A percentile compares a stretch with the other conserved stretches of the same genome.
Conservation (phyloP, 768 basidiomycete species). For the Lactarius hatsudake region DNA sequence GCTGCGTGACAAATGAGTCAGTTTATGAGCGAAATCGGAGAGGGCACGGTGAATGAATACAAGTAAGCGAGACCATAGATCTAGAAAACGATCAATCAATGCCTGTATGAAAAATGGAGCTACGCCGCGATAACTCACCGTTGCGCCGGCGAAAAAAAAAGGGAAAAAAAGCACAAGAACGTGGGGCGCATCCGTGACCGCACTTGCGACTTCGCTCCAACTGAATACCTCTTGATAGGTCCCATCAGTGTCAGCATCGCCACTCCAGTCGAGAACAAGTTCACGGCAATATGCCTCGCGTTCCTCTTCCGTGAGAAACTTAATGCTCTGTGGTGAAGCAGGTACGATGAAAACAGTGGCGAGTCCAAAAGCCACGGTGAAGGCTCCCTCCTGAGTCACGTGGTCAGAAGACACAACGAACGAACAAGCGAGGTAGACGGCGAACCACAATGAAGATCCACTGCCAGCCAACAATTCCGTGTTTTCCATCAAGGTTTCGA, state of each 20-base stretch:
- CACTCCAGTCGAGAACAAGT: constrained; percentile 33
- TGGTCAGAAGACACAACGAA: background rate
- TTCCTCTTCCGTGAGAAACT: constrained; percentile 51
- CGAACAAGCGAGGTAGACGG: background rate
- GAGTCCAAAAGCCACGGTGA: constrained; percentile 58
- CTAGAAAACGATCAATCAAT: background rate
- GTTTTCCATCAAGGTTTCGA: constrained; percentile 50
- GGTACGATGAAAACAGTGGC: constrained; percentile 50
- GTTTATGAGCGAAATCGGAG: background rate
- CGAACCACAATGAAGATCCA: constrained; percentile 62
- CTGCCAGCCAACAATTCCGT: constrained; percentile 55
- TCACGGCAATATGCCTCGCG: constrained; percentile 38
- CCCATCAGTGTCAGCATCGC: constrained; percentile 40
- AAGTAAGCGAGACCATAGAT: constrained; percentile 30
- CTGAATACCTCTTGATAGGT: constrained; percentile 46
- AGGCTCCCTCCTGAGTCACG: constrained; percentile 48
- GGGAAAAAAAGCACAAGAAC: constrained; percentile 49
- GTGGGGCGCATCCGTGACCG: constrained; percentile 48
- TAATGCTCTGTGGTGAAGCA: constrained; percentile 40
- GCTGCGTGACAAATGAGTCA: constrained; percentile 25
- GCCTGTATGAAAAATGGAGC: background rate
- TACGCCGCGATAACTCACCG: constrained; percentile 16
- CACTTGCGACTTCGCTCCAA: constrained; percentile 53
- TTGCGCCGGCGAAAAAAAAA: constrained; percentile 52
- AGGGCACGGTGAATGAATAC: constrained; percentile 18